Conservation (phyloP, 2,329 filamentous ascomycete genomes). For the Bipolaris bicolor region DNA sequence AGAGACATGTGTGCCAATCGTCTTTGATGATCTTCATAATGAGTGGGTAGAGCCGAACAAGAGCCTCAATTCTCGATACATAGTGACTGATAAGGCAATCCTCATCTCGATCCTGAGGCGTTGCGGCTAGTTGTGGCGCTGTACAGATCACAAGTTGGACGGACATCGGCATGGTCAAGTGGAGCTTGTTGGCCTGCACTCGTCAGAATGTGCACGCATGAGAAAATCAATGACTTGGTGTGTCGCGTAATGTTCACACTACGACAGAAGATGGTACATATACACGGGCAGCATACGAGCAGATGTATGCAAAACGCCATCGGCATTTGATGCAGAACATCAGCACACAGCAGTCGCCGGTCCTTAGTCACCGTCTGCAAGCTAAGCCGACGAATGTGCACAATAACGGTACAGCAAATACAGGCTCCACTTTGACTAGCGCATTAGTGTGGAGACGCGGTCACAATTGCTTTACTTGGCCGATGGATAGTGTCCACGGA, state of each 20-base stretch:
- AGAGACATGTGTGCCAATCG: constrained; percentile 6
- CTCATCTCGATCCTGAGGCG: constrained; percentile 11
- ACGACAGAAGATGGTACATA: background rate
- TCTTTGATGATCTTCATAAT: constrained; percentile 2
- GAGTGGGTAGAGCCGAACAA: background rate
- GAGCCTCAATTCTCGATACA: background rate
- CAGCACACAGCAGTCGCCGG: background rate
- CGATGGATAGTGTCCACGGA: constrained; percentile 1
- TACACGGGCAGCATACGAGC: background rate
- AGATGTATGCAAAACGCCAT: background rate
- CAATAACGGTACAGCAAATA: background rate
- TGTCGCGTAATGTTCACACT: background rate
- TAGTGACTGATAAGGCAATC: constrained; percentile 1
- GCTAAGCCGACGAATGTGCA: background rate
- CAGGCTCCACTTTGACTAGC: background rate
- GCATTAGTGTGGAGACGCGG: constrained; percentile 8
- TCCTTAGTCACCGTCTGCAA: background rate
- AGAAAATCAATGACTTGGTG: background rate
- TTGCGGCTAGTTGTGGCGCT: constrained; percentile 9
- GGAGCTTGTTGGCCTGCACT: constrained; percentile 3
- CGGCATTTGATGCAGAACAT: background rate
- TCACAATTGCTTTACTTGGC: constrained; percentile 1
- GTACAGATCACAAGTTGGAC: constrained; percentile 8
- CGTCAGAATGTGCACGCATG: background rate
- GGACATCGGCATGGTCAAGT: constrained; percentile 10